Conservation (phyloP, 2,329 filamentous ascomycete genomes). For the Camptophora hylomeconis region DNA sequence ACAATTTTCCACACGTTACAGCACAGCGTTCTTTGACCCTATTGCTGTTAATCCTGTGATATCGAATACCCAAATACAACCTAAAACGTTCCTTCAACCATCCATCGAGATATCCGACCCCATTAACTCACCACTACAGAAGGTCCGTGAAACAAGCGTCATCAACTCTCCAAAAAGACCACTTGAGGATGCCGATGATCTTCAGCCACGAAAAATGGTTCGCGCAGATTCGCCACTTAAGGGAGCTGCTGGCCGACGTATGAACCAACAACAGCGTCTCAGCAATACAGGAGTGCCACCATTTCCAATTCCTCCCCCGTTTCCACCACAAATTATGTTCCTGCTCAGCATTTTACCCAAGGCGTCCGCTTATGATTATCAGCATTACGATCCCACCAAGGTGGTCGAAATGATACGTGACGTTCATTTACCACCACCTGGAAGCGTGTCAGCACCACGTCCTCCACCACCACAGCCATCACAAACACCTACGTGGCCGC, state of each 20-base stretch:
- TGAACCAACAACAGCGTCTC: conserved; percentile 52
- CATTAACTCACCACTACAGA: conserved; percentile 23
- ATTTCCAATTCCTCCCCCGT: conserved; percentile 45
- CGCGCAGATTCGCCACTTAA: conserved; percentile 90
- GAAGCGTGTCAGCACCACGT: conserved; percentile 23
- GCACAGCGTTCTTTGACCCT: conserved; percentile 64
- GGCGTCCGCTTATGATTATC: conserved; percentile 57
- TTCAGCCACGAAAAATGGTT: conserved; percentile 71
- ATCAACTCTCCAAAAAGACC: conserved; percentile 41
- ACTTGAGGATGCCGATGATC: conserved; percentile 60
- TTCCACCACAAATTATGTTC: conserved; percentile 55
- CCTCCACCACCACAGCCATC: conserved; percentile 6
- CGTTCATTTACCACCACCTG: conserved; percentile 38
- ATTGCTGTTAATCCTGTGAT: conserved; percentile 70
- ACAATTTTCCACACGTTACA: conserved; percentile 66
- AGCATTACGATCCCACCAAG: conserved; percentile 55
- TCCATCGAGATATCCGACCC: conserved; percentile 15
- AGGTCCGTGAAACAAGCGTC: conserved; percentile 23
- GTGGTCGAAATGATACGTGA: conserved; percentile 59
- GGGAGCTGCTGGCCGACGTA: conserved; percentile 69
- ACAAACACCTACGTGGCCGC: conserved; percentile 12
- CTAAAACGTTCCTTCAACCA: conserved; percentile 36
- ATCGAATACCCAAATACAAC: conserved; percentile 62
- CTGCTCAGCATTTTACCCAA: conserved; percentile 62
- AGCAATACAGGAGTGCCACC: conserved; percentile 36